These are phyloP conservation scores for Pseudisothecium myosuroides DNA, from an alignment of 225 moss, liverwort and hornwort genomes.

Conservation along the genomic window DNA sequence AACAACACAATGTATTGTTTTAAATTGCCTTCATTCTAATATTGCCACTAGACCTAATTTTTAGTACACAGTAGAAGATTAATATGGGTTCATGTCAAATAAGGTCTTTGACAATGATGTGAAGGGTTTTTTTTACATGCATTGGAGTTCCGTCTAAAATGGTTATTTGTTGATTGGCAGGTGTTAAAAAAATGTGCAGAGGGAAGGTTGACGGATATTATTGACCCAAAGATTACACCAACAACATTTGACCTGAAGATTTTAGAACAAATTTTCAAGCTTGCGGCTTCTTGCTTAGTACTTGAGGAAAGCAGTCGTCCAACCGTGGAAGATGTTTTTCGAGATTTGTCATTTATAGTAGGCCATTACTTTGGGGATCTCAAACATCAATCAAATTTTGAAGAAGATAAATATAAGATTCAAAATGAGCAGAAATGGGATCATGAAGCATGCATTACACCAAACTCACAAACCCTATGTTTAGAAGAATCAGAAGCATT, in stretches of 20 bases:
- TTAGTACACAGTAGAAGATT: background rate
- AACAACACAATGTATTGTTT: background rate
- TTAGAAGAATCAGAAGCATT: background rate
- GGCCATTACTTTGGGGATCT: background rate
- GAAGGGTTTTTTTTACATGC: background rate
- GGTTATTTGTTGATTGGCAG: background rate
- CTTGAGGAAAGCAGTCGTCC: background rate
- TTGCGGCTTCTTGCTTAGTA: background rate
- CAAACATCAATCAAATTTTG: background rate
- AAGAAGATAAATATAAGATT: background rate
- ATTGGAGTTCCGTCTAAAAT: background rate
- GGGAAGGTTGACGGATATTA: background rate
- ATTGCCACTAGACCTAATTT: background rate
- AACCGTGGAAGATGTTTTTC: rapidly evolving
- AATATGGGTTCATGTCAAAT: background rate
- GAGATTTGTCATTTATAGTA: background rate
- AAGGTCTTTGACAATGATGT: background rate
- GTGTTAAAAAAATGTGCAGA: background rate
- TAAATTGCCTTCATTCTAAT: background rate
- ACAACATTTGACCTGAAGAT: background rate
- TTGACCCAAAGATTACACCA: background rate
- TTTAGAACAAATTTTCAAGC: background rate
- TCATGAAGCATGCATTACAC: background rate
- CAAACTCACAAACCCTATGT: background rate
- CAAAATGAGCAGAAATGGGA: too few species aligned